These are phyloP conservation scores for Mucor indicus DNA, from an alignment of 371 early-diverging fungal genomes.

Conservation along the genomic window DNA sequence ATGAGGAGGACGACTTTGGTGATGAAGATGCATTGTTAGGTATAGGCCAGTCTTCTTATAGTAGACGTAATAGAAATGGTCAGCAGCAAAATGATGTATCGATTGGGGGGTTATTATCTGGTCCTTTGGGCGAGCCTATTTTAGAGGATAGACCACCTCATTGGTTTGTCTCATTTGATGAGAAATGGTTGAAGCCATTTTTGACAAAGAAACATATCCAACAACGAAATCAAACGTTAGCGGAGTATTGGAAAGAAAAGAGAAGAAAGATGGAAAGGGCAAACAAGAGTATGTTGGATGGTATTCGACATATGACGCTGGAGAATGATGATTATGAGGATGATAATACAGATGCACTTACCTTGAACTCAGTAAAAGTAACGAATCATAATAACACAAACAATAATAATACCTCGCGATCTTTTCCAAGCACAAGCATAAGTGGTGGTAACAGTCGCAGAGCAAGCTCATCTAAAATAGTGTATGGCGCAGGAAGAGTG, in stretches of 20 bases:
- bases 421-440: slow-evolving; percentile 1
- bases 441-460: background rate
- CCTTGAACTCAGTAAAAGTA: slow-evolving; percentile 29
- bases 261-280: slow-evolving; percentile 47
- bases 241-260: slow-evolving; percentile 49
- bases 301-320: slow-evolving; percentile 29
- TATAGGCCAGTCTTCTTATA: slow-evolving; percentile 16
- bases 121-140: slow-evolving; percentile 54
- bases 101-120: slow-evolving; percentile 40
- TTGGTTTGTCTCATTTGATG: slow-evolving; percentile 86
- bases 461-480: slow-evolving; percentile 12
- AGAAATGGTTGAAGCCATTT: slow-evolving; percentile 75
- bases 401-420: background rate
- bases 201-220: slow-evolving; percentile 56
- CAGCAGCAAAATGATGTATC: slow-evolving; percentile 30
- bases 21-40: slow-evolving; percentile 14
- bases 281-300: slow-evolving; percentile 42
- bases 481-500: slow-evolving; percentile 40
- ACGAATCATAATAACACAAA: background rate
- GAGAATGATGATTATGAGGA: slow-evolving; percentile 19
- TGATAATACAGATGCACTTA: slow-evolving; percentile 28
- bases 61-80: slow-evolving; percentile 1
- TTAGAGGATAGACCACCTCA: slow-evolving; percentile 57
- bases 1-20: slow-evolving; percentile 21
- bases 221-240: slow-evolving; percentile 42